Conservation (phyloP, 176 grass and related monocot genomes). For the Oryza glumipatula region DNA sequence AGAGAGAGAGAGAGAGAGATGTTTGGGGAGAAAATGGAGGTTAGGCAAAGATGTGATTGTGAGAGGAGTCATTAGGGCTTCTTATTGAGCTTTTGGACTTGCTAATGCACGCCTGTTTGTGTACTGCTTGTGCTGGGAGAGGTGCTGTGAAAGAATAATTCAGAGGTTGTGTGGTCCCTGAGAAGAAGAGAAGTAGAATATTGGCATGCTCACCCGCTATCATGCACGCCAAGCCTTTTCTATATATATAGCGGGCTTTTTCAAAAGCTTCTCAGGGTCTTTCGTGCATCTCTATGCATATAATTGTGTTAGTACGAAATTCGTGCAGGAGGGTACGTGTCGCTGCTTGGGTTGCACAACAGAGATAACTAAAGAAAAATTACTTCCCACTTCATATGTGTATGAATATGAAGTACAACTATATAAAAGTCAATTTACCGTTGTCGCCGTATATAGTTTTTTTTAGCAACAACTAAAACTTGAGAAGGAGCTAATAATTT, state of each 20-base stretch:
- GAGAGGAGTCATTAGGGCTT: constrained; percentile 24
- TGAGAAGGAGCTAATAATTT: background rate
- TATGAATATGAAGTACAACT: background rate
- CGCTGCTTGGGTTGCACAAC: background rate
- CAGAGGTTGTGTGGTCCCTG: background rate
- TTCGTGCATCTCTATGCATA: background rate
- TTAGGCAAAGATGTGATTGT: background rate
- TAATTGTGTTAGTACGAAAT: background rate
- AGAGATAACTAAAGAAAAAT: constrained; percentile 7
- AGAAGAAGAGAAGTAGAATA: constrained; percentile 15
- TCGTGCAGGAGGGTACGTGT: background rate
- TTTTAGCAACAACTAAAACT: background rate
- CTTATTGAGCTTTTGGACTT: background rate
- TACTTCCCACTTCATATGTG: too few species aligned
- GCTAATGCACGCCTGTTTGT: constrained; percentile 18
- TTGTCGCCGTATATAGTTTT: too few species aligned
- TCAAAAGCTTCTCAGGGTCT: background rate
- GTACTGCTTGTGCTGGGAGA: background rate
- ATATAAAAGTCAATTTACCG: background rate
- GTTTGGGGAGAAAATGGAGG: background rate
- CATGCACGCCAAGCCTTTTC: background rate
- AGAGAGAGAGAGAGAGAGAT: background rate
- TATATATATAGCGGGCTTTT: background rate
- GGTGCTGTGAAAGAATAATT: constrained; percentile 35
- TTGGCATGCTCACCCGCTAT: background rate